A percentile compares a stretch with the other conserved stretches of the same genome.
Conservation (phyloP, 495 filamentous ascomycete species). For the Penicillium riverlandense region DNA sequence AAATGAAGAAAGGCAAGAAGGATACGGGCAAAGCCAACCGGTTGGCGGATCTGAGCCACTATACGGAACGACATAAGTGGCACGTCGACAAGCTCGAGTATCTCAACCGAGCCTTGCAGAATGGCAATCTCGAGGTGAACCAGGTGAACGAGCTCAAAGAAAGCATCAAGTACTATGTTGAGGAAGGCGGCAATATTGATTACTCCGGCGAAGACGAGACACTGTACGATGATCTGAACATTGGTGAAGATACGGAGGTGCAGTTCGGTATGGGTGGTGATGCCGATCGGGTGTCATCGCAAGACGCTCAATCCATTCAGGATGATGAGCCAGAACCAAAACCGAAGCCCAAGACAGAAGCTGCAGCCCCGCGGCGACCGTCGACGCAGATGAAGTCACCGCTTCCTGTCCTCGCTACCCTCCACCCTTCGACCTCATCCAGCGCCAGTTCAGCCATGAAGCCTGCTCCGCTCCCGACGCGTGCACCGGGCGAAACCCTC, state of each 20-base stretch:
- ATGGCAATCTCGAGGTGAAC: slow-evolving; percentile 79
- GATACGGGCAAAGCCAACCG: slow-evolving; percentile 76
- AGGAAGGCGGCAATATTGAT: slow-evolving; percentile 79
- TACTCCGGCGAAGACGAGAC: slow-evolving; percentile 79
- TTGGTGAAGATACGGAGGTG: slow-evolving; percentile 80
- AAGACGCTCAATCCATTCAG: slow-evolving; percentile 88
- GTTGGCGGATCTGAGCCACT: slow-evolving; percentile 72
- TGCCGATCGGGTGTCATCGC: slow-evolving; percentile 82
- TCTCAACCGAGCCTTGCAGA: slow-evolving; percentile 81
- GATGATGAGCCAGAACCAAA: slow-evolving; percentile 70
- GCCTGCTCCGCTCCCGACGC: slow-evolving; percentile 78
- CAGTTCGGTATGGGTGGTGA: slow-evolving; percentile 76
- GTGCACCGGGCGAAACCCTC: slow-evolving; percentile 78
- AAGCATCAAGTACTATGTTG: slow-evolving; percentile 88
- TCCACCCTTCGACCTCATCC: slow-evolving; percentile 47
- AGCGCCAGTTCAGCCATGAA: slow-evolving; percentile 74
- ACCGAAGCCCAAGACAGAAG: slow-evolving; percentile 38
- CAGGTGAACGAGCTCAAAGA: slow-evolving; percentile 85
- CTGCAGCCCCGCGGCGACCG: slow-evolving; percentile 58
- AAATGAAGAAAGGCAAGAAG: slow-evolving; percentile 89
- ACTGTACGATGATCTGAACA: slow-evolving; percentile 92
- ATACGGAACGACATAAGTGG: slow-evolving; percentile 93
- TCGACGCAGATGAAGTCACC: slow-evolving; percentile 92
- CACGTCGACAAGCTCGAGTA: slow-evolving; percentile 90
- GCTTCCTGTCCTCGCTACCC: slow-evolving; percentile 78